phyloP scores from a whole-genome alignment of 306 rosid genomes.

The Coriaria nepalensis region DNA sequence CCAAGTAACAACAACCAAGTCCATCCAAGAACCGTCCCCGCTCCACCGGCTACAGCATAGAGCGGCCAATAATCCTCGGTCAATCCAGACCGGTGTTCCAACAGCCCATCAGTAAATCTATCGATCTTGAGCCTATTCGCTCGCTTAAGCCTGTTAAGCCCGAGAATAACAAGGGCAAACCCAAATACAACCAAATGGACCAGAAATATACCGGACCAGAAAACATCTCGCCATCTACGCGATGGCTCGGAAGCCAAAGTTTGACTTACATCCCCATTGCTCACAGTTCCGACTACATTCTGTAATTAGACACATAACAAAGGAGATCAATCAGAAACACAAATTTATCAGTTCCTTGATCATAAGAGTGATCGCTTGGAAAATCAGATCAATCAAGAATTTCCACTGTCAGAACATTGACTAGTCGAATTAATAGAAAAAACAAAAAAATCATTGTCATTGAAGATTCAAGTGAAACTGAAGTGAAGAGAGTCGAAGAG shows the following conservation, averaged over 20 bases:
- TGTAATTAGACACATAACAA: constrained; percentile 4
- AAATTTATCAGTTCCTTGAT: not conserved
- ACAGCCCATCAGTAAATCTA: constrained; percentile 36
- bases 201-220: constrained; percentile 66
- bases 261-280: constrained; percentile 33
- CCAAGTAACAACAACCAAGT: constrained; percentile 72
- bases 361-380: too few relatives aligned
- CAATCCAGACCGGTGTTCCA: constrained; percentile 50
- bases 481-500: constrained; percentile 1
- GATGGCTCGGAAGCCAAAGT: constrained; percentile 36
- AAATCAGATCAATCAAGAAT: too few relatives aligned
- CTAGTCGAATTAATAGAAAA: too few relatives aligned
- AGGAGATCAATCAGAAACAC: not conserved
- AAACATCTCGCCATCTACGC: constrained; percentile 77
- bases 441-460: too few relatives aligned
- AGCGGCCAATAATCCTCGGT: constrained; percentile 86
- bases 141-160: constrained; percentile 70
- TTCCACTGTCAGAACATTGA: too few relatives aligned
- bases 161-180: constrained; percentile 45
- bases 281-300: constrained; percentile 35
- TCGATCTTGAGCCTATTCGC: constrained; percentile 69
- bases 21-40: constrained; percentile 72
- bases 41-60: constrained; percentile 73
- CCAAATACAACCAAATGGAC: constrained; percentile 65
- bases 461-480: not conserved